phyloP scores from a whole-genome alignment of 2,329 filamentous ascomycete species.

The Clonostachys chloroleuca region DNA sequence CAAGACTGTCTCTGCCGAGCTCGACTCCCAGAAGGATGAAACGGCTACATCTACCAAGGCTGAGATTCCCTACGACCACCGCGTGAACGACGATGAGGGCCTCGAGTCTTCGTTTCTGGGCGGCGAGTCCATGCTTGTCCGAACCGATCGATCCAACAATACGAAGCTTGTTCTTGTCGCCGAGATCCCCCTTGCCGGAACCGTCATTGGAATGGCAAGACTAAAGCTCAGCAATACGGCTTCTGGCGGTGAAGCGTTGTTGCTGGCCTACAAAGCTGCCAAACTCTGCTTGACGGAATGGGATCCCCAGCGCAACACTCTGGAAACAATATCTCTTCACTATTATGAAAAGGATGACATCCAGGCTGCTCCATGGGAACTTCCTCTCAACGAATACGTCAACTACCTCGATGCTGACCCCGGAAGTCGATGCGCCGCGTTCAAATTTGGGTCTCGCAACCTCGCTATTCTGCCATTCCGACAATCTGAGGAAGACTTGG shows the following conservation, averaged over 20 bases:
- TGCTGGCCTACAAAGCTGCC: conserved; percentile 84
- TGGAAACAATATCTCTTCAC: conserved; percentile 91
- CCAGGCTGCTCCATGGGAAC: conserved; percentile 76
- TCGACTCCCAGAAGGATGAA: conserved; percentile 38
- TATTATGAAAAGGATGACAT: conserved; percentile 96
- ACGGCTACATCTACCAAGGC: conserved; percentile 28
- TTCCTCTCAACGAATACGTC: conserved; percentile 68
- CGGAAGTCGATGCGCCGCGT: conserved; percentile 84
- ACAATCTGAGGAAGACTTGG: conserved; percentile 79
- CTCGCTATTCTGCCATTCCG: conserved; percentile 92
- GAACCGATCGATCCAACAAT: conserved; percentile 59
- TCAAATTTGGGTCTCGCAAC: conserved; percentile 86
- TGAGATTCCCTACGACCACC: conserved; percentile 43
- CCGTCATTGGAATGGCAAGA: conserved; percentile 75
- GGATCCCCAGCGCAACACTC: conserved; percentile 74
- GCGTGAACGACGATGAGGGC: conserved; percentile 55
- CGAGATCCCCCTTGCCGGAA: conserved; percentile 80
- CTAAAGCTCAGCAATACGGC: conserved; percentile 70
- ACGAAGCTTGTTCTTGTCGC: conserved; percentile 80
- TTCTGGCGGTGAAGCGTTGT: conserved; percentile 76
- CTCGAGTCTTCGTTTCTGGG: conserved; percentile 64
- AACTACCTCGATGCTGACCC: conserved; percentile 87
- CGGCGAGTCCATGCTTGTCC: conserved; percentile 55
- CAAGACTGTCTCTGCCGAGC: conserved; percentile 61
- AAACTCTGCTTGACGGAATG: conserved; percentile 92